Evolutionary conservation across 306 rosid species (phyloP).

Genomic region (Lagenaria siceraria): DNA sequence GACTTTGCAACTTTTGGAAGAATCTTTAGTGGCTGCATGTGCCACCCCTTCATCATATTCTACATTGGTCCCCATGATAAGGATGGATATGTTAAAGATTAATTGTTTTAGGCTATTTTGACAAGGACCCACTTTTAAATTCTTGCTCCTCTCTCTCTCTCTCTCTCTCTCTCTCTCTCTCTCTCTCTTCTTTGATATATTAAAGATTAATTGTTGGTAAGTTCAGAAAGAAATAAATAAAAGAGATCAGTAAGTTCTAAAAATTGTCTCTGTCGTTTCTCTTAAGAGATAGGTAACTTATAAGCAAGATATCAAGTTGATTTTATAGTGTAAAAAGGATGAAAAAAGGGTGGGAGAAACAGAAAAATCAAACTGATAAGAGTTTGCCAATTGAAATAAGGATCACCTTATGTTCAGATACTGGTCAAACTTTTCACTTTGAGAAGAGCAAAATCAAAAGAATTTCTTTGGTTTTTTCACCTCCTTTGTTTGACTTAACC

Average conservation of each 20-base stretch:
- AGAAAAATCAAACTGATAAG: background rate
- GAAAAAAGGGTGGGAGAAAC: background rate
- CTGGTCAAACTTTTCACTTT: background rate
- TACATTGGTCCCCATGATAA: background rate
- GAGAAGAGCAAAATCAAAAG: background rate
- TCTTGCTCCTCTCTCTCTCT: background rate
- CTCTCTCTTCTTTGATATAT: background rate
- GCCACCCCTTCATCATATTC: background rate
- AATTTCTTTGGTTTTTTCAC: constrained; percentile 1
- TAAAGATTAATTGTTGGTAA: background rate
- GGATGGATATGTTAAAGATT: background rate
- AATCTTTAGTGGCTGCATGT: background rate
- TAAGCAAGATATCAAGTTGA: background rate
- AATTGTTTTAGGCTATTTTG: background rate
- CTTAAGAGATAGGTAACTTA: too few species aligned
- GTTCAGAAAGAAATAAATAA: background rate
- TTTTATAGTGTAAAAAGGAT: background rate
- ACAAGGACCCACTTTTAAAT: background rate
- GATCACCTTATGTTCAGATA: too few species aligned
- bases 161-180: background rate
- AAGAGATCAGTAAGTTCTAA: background rate
- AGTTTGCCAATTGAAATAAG: background rate
- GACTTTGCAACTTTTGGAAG: constrained; percentile 3
- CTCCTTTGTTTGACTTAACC: background rate
- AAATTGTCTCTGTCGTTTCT: background rate